These are phyloP conservation scores for Vitis hybrid DNA, from an alignment of 177 flowering plant species.

Conservation along the genomic window DNA sequence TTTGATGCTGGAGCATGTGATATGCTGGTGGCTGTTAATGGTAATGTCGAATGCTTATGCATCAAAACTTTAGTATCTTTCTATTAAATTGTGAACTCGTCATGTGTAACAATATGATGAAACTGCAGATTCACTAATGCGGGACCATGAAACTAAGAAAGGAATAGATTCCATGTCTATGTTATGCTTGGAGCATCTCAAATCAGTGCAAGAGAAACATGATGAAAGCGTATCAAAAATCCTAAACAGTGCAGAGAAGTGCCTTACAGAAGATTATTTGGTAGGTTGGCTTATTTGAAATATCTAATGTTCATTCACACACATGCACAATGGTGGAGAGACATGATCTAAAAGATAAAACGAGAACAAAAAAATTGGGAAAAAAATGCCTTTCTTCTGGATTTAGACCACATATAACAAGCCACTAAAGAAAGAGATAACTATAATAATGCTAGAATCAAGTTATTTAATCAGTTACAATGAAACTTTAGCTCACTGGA, in stretches of 20 bases:
- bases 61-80: neutral
- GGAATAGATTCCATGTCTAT: conserved; percentile 37
- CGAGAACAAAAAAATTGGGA: too few species aligned
- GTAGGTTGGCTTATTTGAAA: conserved; percentile 28
- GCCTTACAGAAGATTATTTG: conserved; percentile 57
- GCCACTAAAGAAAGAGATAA: too few species aligned
- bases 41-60: conserved; percentile 24
- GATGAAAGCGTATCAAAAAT: conserved; percentile 35
- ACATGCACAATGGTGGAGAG: neutral
- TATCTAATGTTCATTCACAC: neutral
- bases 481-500: too few species aligned
- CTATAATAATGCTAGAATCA: too few species aligned
- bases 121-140: conserved; percentile 49
- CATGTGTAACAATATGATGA: neutral
- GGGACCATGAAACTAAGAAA: conserved; percentile 51
- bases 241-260: conserved; percentile 47
- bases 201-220: conserved; percentile 39
- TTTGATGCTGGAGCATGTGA: conserved; percentile 31
- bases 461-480: too few species aligned
- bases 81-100: neutral
- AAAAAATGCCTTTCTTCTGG: too few species aligned
- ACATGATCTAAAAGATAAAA: too few species aligned
- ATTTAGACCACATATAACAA: too few species aligned
- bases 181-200: conserved; percentile 50
- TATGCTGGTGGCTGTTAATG: conserved; percentile 36